Evolutionary conservation across 805 yeast species (phyloP), one percentile per base, ranked within the genome.

Genomic region (Metschnikowia vanudenii): DNA sequence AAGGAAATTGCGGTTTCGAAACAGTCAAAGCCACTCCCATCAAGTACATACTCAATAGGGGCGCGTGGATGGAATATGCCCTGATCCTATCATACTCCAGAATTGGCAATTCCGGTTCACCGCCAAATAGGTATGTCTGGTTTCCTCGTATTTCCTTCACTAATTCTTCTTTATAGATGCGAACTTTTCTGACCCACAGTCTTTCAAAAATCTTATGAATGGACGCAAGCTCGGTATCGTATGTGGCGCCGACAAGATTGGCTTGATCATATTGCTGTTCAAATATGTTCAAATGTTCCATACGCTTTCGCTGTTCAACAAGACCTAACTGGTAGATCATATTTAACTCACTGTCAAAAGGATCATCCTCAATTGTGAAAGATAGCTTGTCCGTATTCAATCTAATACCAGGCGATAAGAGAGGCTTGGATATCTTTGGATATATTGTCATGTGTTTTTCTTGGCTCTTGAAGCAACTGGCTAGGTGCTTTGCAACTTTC

Each of bases 171-270:
- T 69, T 73, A 63, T 73, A 76, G 37, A 75, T 72, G 29, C 72
- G 71, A 5, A 88, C 80, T 41, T 87, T 73, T 19, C 76, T 65
- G 18, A 88, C 76, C 98, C 98, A 91, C 59, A 51, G 56, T 5
- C 12, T 19, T 26, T 44, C 56, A 35, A 55, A 41, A n/a, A 41
- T 13, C 28, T 47, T 41, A 20, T 49, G 37, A 10, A 53, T 43
- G 6, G 33, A 36, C 4, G 20, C 31, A 9, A 48, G 39, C 13
- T 44, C 43, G n/a, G 43, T 38, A 6, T 50, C 41, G 4, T 26
- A 22, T 2, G 39, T 40, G 9, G 37, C 43, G 3, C 35, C 38
- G 11, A 14, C 18, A 3, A 18, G 24, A 8, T 33, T 20, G 24
- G 18, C 26, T 12, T 20, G 30, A 8, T 28, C 17, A 5, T 24